Evolutionary conservation across 2,329 filamentous ascomycete genomes (phyloP).

Genomic region (Zymoseptoria crescenta): DNA sequence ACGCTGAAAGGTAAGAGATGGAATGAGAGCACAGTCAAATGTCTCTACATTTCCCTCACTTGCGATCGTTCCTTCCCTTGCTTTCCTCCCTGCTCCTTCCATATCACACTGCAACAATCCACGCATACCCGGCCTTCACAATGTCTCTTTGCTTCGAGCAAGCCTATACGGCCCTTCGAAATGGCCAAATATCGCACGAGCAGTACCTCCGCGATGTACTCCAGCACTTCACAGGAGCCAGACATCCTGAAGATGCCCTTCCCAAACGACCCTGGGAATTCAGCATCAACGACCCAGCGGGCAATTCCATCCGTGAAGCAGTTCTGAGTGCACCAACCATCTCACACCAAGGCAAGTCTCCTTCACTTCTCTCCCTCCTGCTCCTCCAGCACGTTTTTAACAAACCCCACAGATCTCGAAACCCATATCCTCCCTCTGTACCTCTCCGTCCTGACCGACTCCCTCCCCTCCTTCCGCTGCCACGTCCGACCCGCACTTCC

Average conservation of each 20-base stretch:
- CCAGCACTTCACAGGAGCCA: constrained; percentile 8
- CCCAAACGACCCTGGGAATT: constrained; percentile 10
- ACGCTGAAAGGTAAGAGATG: not conserved
- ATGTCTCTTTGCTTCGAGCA: constrained; percentile 16
- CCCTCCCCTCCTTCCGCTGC: constrained; percentile 7
- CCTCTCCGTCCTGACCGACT: constrained; percentile 7
- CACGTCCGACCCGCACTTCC: constrained; percentile 1
- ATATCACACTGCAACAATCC: not conserved
- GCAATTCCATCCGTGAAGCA: constrained; percentile 14
- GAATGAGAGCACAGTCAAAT: not conserved
- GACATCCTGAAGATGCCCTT: constrained; percentile 9
- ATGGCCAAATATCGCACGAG: constrained; percentile 7
- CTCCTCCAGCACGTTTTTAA: too few species aligned
- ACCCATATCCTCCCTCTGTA: constrained; percentile 1
- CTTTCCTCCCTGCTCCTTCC: not conserved
- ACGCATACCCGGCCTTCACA: not conserved
- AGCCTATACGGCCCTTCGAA: constrained; percentile 11
- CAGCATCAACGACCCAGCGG: constrained; percentile 13
- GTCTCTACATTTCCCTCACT: not conserved
- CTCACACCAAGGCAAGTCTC: constrained; percentile 2
- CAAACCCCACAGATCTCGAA: constrained; percentile 1
- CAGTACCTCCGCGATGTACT: constrained; percentile 14
- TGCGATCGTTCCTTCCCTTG: not conserved
- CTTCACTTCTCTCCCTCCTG: too few species aligned
- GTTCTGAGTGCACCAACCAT: constrained; percentile 6